Percentiles rank a stretch among this genome's conserved stretches.
Evolutionary conservation across 2,329 filamentous ascomycete genomes (phyloP).

Genomic region (Penicillium sp.): DNA sequence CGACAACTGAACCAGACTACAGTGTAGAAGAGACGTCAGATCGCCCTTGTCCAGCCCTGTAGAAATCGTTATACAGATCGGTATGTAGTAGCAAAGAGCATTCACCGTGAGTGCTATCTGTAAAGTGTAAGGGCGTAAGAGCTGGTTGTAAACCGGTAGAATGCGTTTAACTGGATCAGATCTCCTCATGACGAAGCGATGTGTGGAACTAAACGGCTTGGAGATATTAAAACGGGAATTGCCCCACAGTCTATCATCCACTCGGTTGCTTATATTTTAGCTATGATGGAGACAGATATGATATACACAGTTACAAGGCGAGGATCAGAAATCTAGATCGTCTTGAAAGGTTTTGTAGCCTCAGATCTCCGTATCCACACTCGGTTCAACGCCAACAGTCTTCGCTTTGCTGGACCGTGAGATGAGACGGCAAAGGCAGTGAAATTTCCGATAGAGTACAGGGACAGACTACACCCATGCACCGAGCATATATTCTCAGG

Average conservation of each 20-base stretch:
- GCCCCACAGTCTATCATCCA: conserved; percentile 16
- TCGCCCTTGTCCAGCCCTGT: conserved; percentile 4
- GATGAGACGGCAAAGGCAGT: background rate
- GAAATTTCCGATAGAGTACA: too few species aligned
- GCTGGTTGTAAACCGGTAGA: background rate
- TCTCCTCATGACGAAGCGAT: conserved; percentile 18
- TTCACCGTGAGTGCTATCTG: conserved; percentile 10
- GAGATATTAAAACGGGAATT: conserved; percentile 21
- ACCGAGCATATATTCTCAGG: background rate
- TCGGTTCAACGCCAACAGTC: background rate
- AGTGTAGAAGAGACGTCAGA: conserved; percentile 10
- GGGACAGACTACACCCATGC: too few species aligned
- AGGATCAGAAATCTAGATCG: conserved; percentile 6
- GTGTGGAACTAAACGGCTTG: conserved; percentile 28
- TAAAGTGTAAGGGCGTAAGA: background rate
- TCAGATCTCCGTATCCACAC: conserved; percentile 10
- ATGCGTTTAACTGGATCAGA: conserved; percentile 1
- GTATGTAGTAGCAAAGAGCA: conserved; percentile 9
- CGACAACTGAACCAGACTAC: background rate
- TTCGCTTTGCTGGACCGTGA: background rate
- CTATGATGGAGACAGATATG: background rate
- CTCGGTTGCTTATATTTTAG: background rate
- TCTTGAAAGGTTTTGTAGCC: conserved; percentile 9
- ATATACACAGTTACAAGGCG: too few species aligned
- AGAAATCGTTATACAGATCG: conserved; percentile 22